phyloP scores from a whole-genome alignment of 2,329 filamentous ascomycete genomes.

The Hymenoscyphus fructigenus region DNA sequence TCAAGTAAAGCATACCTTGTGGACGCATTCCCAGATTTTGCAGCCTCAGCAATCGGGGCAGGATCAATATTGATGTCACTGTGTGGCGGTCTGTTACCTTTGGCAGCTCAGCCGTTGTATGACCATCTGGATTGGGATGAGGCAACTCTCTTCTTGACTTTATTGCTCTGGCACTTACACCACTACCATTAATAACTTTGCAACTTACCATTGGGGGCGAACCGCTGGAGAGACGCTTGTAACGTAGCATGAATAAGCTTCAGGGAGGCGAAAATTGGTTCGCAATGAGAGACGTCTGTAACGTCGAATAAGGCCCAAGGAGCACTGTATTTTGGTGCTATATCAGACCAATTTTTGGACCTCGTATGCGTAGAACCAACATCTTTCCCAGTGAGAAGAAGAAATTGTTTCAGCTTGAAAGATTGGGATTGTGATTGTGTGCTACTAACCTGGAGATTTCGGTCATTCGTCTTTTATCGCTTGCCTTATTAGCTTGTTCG shows the following conservation, averaged over 20 bases:
- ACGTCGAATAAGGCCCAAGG: background rate
- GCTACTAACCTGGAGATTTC: background rate
- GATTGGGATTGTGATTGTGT: background rate
- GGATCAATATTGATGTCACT: conserved; percentile 5
- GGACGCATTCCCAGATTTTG: conserved; percentile 5
- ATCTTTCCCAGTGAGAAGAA: background rate
- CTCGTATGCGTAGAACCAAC: background rate
- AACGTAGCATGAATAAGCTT: background rate
- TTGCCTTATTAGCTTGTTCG: background rate
- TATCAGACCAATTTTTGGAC: background rate
- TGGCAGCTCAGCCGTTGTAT: conserved; percentile 9
- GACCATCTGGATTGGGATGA: conserved; percentile 3
- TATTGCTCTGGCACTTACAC: conserved; percentile 1
- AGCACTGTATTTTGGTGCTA: background rate
- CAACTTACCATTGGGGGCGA: conserved; percentile 1
- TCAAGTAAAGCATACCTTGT: conserved; percentile 8
- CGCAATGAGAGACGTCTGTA: background rate
- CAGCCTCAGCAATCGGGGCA: conserved; percentile 6
- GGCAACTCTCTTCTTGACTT: conserved; percentile 7
- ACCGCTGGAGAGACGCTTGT: background rate
- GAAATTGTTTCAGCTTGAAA: background rate
- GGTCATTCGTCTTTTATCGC: background rate
- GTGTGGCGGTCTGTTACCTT: conserved; percentile 1
- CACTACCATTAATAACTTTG: conserved; percentile 3
- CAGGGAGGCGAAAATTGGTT: background rate